phyloP scores from a whole-genome alignment of 306 rosid genomes.

The Begonia loranthoides region DNA sequence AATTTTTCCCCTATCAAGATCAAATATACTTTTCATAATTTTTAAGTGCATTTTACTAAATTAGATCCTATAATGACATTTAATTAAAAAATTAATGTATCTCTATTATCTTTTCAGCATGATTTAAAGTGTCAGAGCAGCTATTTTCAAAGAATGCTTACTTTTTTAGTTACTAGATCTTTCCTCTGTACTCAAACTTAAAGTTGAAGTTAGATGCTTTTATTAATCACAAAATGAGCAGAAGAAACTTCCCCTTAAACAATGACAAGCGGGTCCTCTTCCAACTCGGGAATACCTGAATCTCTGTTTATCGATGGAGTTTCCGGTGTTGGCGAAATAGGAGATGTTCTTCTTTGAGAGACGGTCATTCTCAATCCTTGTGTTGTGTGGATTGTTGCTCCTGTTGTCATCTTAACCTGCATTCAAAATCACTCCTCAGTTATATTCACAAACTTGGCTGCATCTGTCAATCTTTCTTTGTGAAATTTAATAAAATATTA shows the following conservation, averaged over 20 bases:
- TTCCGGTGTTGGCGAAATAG: constrained; percentile 53
- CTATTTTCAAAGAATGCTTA: too few relatives aligned
- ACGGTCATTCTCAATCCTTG: constrained; percentile 84
- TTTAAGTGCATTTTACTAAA: too few relatives aligned
- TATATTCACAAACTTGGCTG: not conserved
- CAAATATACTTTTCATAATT: too few relatives aligned
- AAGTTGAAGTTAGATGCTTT: too few relatives aligned
- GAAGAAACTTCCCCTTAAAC: constrained; percentile 41
- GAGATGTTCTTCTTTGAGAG: constrained; percentile 64
- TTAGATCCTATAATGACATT: too few relatives aligned
- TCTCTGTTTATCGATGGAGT: constrained; percentile 30
- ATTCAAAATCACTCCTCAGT: constrained; percentile 5
- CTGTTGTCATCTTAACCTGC: constrained; percentile 93
- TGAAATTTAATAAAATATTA: not conserved
- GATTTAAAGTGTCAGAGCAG: too few relatives aligned
- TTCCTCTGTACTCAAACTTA: too few relatives aligned
- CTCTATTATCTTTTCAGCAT: too few relatives aligned
- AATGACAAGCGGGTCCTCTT: constrained; percentile 29
- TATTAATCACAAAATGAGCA: constrained; percentile 13
- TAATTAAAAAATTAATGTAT: too few relatives aligned
- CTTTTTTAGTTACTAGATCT: too few relatives aligned
- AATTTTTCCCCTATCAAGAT: too few relatives aligned
- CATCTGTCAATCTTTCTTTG: not conserved
- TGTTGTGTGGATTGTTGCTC: constrained; percentile 95
- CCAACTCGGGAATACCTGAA: constrained; percentile 23